Evolutionary conservation across 441 rosid genomes (phyloP), one percentile per base, ranked within the genome.

Genomic region (Erysimum cheiri): DNA sequence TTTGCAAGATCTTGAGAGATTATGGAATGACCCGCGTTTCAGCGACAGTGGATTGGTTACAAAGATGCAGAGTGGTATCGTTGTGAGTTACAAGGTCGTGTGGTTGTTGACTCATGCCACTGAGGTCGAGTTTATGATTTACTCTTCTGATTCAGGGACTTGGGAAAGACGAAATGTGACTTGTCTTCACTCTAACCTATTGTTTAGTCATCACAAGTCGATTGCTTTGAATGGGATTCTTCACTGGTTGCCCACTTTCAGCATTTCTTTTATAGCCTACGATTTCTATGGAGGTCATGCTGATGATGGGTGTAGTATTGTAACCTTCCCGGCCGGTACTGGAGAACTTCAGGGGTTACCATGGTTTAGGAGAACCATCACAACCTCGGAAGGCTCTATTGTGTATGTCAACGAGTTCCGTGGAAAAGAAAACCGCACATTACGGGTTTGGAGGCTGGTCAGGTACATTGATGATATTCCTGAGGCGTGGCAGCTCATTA

Each of bases 401-500:
- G 65, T 72, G 26, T 56, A 72, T 13, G 36, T 64, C 52, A 72
- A 64, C 13, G 70, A 36, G 52, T 53, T 22, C 11, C 22, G 22
- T 12, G 64, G 35, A 31, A 24, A 47, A 1, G 52, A 9, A 11
- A 28, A 14, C 14, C 12, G 9, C 2, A 57, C 14, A 2, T 48
- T 72, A 8, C 47, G 60, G 60, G 71, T 72, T 64, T 65, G 77
- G 77, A 73, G 3, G 76, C 35, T 72, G 28, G 41, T 47, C 12
- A 49, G 57, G 41, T 39, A 73, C 46, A 43, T 2, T 8, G 43
- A 56, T 47, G 41, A 14, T 22, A 22, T 22, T 39, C n/a, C 48
- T 19, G 63, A 55, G 28, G 66, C 53, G 2, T 65, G 77, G 71
- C 36, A 73, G 13, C 53, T 73, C 29, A 14, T 12, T 6, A 49